Base-by-base conservation (phyloP, 2,329 filamentous ascomycete genomes). In the Scytalidium sp. region DNA sequence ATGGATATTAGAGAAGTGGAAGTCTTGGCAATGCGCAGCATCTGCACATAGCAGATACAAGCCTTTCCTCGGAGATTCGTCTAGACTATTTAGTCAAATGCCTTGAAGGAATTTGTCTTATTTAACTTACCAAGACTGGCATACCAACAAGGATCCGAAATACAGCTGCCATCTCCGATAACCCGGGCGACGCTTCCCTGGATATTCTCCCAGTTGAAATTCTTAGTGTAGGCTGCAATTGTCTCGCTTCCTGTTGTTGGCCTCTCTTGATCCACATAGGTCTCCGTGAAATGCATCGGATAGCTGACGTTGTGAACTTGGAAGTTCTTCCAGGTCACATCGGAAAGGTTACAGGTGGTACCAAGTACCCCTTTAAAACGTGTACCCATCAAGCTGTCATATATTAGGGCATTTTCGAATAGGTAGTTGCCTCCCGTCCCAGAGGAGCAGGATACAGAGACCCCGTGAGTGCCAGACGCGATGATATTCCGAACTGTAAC, bases 221-320 rank as follows among this genome's bases (percentile, higher is more conserved):
- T 55, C 15, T 32, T 50, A 2, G 56, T 48, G 42, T 50, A 59
- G 2, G 57, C 56, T 7, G 54, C 52, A n/a, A 58, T 41, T 22
- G 52, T 56, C 19, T 46, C 46, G 29, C 53, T 55, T 2, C 44
- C 44, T 6, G 46, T 44, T 2, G 41, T 29, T 5, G 45, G 25
- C 13, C 52, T 52, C 25, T 59, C 57, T 45, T 58, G 57, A 43
- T 60, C 57, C 13, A 51, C 50, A 20, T 60, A 58, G 17, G 58
- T 55, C 47, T 58, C 56, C 22, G 58, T 58, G 48, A 60, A 59
- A 43, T 60, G 57, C 15, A 60, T 49, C 2, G 57, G 56, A 45
- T 58, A 60, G 50, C 51, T 54, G 6, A 55, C 57, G 51, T 60
- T 59, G 32, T 43, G 46, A 3, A 60, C 43, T 7, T 45, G 41